A percentile compares a stretch with the other conserved stretches of the same genome.
Evolutionary conservation across 306 rosid genomes (phyloP).

Genomic region (Quercus parvula): DNA sequence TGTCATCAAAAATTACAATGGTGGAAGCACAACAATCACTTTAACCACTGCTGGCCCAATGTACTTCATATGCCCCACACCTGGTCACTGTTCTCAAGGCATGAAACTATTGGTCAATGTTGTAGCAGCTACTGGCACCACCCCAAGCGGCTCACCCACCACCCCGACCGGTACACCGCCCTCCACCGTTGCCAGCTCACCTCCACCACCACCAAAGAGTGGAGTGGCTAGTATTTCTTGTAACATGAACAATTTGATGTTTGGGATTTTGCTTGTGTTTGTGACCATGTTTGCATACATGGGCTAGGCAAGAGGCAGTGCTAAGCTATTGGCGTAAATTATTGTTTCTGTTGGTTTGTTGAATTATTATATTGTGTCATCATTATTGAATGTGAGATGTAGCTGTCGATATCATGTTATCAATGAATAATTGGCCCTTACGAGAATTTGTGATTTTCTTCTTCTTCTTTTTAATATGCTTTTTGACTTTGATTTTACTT

Average conservation of each 20-base stretch:
- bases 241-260: constrained; percentile 25
- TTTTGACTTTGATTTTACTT: background rate
- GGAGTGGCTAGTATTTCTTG: constrained; percentile 25
- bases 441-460: background rate
- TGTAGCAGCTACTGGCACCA: constrained; percentile 27
- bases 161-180: background rate
- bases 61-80: constrained; percentile 51
- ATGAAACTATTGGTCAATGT: constrained; percentile 56
- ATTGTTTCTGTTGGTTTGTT: constrained; percentile 13
- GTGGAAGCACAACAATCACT: constrained; percentile 36
- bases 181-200: background rate
- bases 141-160: constrained; percentile 4
- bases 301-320: constrained; percentile 81
- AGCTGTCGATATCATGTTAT: background rate
- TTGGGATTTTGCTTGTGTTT: constrained; percentile 33
- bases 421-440: background rate
- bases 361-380: constrained; percentile 14
- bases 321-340: background rate
- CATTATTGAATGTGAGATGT: background rate
- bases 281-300: constrained; percentile 32
- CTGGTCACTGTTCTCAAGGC: constrained; percentile 51
- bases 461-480: background rate
- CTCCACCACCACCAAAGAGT: constrained; percentile 29
- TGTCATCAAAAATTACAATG: background rate
- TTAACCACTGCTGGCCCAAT: constrained; percentile 22